Evolutionary conservation across 1,139 yeast species (phyloP).

Genomic region (Saccharomycopsis crataegensis): DNA sequence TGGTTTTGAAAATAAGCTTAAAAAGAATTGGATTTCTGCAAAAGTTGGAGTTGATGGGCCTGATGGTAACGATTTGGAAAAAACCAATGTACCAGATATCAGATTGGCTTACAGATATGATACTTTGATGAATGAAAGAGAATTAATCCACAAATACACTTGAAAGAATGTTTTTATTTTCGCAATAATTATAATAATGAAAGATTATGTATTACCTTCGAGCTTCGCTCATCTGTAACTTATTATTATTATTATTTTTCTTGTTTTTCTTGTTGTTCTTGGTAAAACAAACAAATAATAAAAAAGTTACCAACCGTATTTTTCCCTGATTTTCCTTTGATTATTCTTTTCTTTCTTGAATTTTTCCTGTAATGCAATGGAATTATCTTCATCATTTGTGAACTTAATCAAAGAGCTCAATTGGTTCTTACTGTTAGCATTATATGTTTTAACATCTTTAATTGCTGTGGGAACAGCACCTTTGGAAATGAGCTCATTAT

Average conservation of each 20-base stretch:
- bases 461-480: background rate
- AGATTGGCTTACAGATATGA: conserved; percentile 78
- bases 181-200: background rate
- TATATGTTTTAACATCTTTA: conserved; percentile 6
- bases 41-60: conserved; percentile 55
- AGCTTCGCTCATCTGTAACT: background rate
- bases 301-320: conserved; percentile 16
- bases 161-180: conserved; percentile 22
- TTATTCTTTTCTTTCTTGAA: conserved; percentile 11
- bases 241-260: background rate
- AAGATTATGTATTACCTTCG: background rate
- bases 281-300: background rate
- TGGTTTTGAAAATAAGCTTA: conserved; percentile 82
- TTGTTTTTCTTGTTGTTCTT: background rate
- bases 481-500: conserved; percentile 1
- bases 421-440: conserved; percentile 20
- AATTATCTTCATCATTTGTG: conserved; percentile 13
- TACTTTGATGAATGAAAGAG: conserved; percentile 69
- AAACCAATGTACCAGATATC: conserved; percentile 90
- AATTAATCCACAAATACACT: conserved; percentile 38
- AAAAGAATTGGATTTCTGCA: conserved; percentile 89
- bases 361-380: conserved; percentile 7
- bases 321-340: conserved; percentile 5
- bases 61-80: conserved; percentile 80
- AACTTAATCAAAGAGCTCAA: conserved; percentile 12